Conservation (phyloP, 1,284 basidiomycete species). For the Irpex lacteus region DNA sequence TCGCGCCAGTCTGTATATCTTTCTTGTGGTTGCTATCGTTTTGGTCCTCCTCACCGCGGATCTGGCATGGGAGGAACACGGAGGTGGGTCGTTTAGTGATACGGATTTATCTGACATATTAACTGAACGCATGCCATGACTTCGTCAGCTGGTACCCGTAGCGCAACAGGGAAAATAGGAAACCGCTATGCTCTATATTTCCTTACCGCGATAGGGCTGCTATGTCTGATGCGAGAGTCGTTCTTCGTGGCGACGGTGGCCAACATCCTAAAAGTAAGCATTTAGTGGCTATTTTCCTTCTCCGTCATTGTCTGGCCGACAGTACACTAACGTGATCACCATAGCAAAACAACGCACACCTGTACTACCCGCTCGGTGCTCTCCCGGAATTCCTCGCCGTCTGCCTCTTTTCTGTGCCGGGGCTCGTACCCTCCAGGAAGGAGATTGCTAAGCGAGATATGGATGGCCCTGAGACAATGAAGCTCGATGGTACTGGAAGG, state of each 20-base stretch:
- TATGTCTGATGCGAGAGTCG: constrained; percentile 40
- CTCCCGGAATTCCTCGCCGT: constrained; percentile 42
- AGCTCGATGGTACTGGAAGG: background rate
- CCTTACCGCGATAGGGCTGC: constrained; percentile 34
- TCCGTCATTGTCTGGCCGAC: background rate
- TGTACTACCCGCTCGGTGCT: constrained; percentile 47
- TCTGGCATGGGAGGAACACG: constrained; percentile 24
- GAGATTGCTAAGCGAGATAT: constrained; percentile 5
- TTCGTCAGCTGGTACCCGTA: background rate
- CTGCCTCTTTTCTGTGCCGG: constrained; percentile 37
- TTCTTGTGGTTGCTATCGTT: constrained; percentile 41
- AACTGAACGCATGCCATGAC: too few species aligned
- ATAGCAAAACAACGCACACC: constrained; percentile 35
- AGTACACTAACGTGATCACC: too few species aligned
- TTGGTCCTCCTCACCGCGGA: constrained; percentile 37
- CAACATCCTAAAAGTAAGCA: constrained; percentile 33
- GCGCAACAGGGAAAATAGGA: constrained; percentile 22
- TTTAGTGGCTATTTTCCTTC: too few species aligned
- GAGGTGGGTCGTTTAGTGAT: too few species aligned
- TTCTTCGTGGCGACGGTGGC: constrained; percentile 37
- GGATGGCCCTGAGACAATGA: background rate
- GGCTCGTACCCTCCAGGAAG: constrained; percentile 36
- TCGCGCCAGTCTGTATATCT: constrained; percentile 39
- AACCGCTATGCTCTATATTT: constrained; percentile 32
- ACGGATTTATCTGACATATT: too few species aligned